Evolutionary conservation across 768 basidiomycete genomes (phyloP).

Genomic region (Suillus hirtellus): DNA sequence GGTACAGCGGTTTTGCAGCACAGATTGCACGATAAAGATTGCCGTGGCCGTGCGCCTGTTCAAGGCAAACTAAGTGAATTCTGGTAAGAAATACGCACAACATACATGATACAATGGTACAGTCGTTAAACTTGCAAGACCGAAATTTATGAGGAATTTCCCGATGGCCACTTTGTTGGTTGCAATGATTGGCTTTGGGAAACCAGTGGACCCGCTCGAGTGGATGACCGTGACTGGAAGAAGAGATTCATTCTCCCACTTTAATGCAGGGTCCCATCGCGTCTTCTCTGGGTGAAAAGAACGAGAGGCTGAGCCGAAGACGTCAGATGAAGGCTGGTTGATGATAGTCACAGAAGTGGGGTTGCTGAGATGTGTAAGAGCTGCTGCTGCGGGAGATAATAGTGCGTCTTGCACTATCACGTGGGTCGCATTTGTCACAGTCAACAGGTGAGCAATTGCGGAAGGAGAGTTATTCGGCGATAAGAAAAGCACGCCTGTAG

Average conservation of each 20-base stretch:
- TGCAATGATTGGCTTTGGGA: conserved; percentile 44
- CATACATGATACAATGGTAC: conserved; percentile 36
- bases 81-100: not conserved
- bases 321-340: conserved; percentile 21
- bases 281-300: conserved; percentile 22
- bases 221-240: conserved; percentile 25
- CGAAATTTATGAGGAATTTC: conserved; percentile 36
- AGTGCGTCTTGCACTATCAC: conserved; percentile 23
- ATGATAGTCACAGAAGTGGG: conserved; percentile 24
- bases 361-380: conserved; percentile 22
- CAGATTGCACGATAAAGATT: conserved; percentile 44
- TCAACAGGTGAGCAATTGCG: conserved; percentile 48
- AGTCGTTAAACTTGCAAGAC: conserved; percentile 22
- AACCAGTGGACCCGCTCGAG: conserved; percentile 43
- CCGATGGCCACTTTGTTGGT: conserved; percentile 38
- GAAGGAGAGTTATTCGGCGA: conserved; percentile 47
- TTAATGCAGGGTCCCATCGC: conserved; percentile 21
- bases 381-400: conserved; percentile 16
- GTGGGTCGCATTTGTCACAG: conserved; percentile 22
- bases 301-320: conserved; percentile 21
- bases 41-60: conserved; percentile 24
- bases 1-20: conserved; percentile 40
- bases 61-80: not conserved
- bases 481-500: conserved; percentile 34
- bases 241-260: conserved; percentile 22